Conservation (phyloP, 2,329 filamentous ascomycete genomes). For the Penicillium sp. region DNA sequence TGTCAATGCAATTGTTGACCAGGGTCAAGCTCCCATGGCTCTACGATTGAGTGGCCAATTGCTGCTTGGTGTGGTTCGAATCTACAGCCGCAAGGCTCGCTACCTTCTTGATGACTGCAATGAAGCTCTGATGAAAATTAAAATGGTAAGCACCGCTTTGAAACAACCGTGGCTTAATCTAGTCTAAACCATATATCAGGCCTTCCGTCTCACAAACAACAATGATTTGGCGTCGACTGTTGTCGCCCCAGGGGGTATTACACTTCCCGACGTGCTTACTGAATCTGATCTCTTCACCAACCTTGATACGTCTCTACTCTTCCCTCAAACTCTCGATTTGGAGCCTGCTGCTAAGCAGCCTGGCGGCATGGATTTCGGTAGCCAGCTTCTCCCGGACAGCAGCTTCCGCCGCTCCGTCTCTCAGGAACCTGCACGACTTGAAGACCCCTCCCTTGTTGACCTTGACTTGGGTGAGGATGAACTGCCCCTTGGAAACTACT, state of each 20-base stretch:
- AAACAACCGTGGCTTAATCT: background rate
- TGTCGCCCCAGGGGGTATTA: slow-evolving; percentile 75
- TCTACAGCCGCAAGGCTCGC: slow-evolving; percentile 94
- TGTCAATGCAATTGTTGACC: slow-evolving; percentile 90
- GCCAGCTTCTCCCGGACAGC: slow-evolving; percentile 73
- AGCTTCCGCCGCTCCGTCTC: slow-evolving; percentile 45
- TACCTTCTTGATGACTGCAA: slow-evolving; percentile 97
- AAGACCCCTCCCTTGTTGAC: slow-evolving; percentile 69
- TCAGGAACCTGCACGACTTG: slow-evolving; percentile 53
- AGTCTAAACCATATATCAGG: slow-evolving; percentile 51
- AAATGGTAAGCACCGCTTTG: slow-evolving; percentile 66
- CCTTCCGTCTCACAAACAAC: slow-evolving; percentile 89
- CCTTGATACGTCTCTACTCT: slow-evolving; percentile 73
- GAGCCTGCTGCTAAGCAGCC: slow-evolving; percentile 38
- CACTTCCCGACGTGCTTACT: slow-evolving; percentile 87
- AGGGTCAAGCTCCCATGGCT: slow-evolving; percentile 89
- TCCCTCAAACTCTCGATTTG: slow-evolving; percentile 64
- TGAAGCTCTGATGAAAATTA: slow-evolving; percentile 95
- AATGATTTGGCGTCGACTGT: slow-evolving; percentile 87
- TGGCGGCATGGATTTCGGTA: slow-evolving; percentile 55
- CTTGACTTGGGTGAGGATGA: slow-evolving; percentile 64
- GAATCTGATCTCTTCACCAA: slow-evolving; percentile 89
- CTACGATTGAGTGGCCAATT: slow-evolving; percentile 90
- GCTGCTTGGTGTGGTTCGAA: slow-evolving; percentile 89
- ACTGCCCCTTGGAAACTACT: slow-evolving; percentile 62